A percentile compares a stretch with the other conserved stretches of the same genome.
Evolutionary conservation across 2,329 filamentous ascomycete genomes (phyloP).

Genomic region (Penicillium occitanis): DNA sequence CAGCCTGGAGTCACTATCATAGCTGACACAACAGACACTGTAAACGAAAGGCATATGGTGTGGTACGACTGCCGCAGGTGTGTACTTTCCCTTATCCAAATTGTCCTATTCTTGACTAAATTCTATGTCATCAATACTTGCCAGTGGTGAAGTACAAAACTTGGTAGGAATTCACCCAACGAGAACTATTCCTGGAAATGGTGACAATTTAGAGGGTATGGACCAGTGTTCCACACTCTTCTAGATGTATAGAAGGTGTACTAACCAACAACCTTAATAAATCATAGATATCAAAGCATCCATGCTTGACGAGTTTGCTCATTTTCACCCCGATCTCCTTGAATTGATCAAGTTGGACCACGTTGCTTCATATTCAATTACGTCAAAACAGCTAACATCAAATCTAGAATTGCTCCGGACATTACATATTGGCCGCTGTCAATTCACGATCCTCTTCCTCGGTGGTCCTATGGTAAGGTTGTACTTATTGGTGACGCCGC

Average conservation of each 20-base stretch:
- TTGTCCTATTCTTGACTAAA: not conserved
- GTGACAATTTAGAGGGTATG: constrained; percentile 21
- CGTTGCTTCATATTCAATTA: not conserved
- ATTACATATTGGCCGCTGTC: constrained; percentile 32
- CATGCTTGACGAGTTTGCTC: constrained; percentile 29
- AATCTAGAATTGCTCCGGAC: constrained; percentile 21
- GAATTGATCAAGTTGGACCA: constrained; percentile 25
- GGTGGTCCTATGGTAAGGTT: constrained; percentile 28
- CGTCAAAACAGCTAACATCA: not conserved
- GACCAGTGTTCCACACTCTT: not conserved
- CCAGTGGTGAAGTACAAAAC: constrained; percentile 31
- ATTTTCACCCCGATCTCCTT: constrained; percentile 27
- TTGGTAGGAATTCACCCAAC: constrained; percentile 30
- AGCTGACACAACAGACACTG: constrained; percentile 22
- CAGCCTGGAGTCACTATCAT: constrained; percentile 23
- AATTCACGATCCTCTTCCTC: constrained; percentile 29
- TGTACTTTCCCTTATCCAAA: not conserved
- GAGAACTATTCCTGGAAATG: not conserved
- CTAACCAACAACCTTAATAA: not conserved
- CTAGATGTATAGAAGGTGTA: not conserved
- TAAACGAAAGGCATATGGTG: constrained; percentile 29
- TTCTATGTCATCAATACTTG: not conserved
- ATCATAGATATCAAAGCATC: constrained; percentile 23
- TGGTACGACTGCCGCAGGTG: constrained; percentile 35
- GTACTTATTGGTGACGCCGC: constrained; percentile 37